These are phyloP conservation scores for Tylopilus intermedius DNA, from an alignment of 768 basidiomycete species.

Conservation along the genomic window DNA sequence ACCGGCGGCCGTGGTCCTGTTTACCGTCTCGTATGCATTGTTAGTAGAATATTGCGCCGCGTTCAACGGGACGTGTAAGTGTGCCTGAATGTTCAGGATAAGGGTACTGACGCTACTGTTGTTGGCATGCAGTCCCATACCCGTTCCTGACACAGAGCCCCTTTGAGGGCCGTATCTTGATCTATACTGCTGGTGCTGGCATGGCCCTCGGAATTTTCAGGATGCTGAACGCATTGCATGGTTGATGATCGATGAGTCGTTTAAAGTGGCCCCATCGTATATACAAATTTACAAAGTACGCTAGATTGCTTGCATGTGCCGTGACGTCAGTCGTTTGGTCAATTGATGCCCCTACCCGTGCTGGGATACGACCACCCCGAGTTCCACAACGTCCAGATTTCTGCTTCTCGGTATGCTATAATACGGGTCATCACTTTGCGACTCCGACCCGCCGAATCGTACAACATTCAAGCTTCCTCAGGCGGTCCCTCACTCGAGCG, in stretches of 20 bases:
- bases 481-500: background rate
- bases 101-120: background rate
- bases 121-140: conserved; percentile 58
- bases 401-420: no score
- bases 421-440: background rate
- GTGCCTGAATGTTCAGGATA: background rate
- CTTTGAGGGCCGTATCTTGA: conserved; percentile 44
- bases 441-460: background rate
- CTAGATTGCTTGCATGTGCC: no score
- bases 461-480: background rate
- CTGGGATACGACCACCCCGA: background rate
- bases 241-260: conserved; percentile 8
- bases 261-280: no score
- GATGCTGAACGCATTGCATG: conserved; percentile 55
- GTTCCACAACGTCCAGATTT: no score
- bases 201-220: conserved; percentile 40
- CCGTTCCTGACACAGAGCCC: conserved; percentile 70
- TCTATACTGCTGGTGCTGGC: conserved; percentile 51
- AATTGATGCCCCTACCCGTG: background rate
- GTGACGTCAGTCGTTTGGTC: no score
- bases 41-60: conserved; percentile 68
- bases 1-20: conserved; percentile 17
- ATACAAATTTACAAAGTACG: no score
- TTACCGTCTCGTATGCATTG: conserved; percentile 45
- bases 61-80: conserved; percentile 59